These are phyloP conservation scores for Raffaelea arxii DNA, from an alignment of 2,329 filamentous ascomycete genomes.

Conservation along the genomic window DNA sequence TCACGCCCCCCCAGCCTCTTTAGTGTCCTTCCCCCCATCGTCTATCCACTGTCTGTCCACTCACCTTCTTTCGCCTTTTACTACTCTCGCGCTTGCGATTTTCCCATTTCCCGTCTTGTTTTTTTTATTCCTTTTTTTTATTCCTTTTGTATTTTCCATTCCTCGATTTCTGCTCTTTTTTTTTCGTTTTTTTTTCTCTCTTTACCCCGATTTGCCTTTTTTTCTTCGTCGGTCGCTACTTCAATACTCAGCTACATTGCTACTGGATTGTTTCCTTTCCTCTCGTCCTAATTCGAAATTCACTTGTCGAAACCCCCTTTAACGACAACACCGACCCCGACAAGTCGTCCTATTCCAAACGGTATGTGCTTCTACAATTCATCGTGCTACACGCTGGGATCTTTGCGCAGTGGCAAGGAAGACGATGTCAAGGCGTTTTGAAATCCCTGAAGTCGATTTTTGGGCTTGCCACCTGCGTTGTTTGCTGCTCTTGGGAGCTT, in stretches of 20 bases:
- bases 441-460: too few relatives aligned
- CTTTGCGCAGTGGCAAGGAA: too few relatives aligned
- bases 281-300: not conserved
- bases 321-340: too few relatives aligned
- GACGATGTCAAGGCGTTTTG: too few relatives aligned
- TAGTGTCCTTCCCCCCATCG: slow-evolving; percentile 8
- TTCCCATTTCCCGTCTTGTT: not conserved
- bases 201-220: not conserved
- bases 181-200: not conserved
- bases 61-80: not conserved
- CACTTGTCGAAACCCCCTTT: too few relatives aligned
- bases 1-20: not conserved
- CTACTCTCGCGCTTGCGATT: not conserved
- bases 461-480: too few relatives aligned
- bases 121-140: not conserved
- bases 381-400: too few relatives aligned
- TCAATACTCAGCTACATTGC: too few relatives aligned
- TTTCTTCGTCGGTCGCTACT: not conserved
- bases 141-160: not conserved
- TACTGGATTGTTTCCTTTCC: not conserved
- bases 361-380: too few relatives aligned
- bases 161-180: not conserved
- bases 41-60: not conserved
- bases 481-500: too few relatives aligned
- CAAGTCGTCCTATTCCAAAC: too few relatives aligned